phyloP scores from a whole-genome alignment of 2,329 filamentous ascomycete species.

The Fusarium metavorans region DNA sequence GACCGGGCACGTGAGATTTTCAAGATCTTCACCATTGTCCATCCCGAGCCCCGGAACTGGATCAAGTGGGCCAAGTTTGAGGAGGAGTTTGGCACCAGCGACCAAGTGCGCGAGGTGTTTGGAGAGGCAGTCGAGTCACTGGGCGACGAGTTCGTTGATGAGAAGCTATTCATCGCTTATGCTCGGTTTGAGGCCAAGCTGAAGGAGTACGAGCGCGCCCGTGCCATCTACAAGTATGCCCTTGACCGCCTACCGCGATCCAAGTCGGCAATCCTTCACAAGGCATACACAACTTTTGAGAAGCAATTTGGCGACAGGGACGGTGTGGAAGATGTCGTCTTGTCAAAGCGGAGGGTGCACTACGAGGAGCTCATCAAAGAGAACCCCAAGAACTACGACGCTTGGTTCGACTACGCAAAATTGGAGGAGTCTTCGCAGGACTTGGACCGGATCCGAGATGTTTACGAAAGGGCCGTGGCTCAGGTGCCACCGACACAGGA shows the following conservation, averaged over 20 bases:
- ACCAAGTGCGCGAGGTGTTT: constrained; percentile 92
- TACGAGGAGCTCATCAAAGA: constrained; percentile 96
- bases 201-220: constrained; percentile 92
- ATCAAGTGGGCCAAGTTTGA: constrained; percentile 99
- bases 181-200: constrained; percentile 94
- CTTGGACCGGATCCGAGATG: constrained; percentile 84
- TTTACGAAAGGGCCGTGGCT: constrained; percentile 95
- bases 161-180: constrained; percentile 94
- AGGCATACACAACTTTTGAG: constrained; percentile 96
- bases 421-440: constrained; percentile 90
- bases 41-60: constrained; percentile 96
- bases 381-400: constrained; percentile 96
- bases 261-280: constrained; percentile 86
- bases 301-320: constrained; percentile 96
- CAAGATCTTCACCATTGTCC: constrained; percentile 88
- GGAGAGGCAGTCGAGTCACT: constrained; percentile 88
- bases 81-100: constrained; percentile 93
- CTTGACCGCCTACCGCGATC: constrained; percentile 91
- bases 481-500: constrained; percentile 95
- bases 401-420: constrained; percentile 95
- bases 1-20: constrained; percentile 92
- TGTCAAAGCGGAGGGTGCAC: constrained; percentile 92
- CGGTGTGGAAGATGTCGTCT: constrained; percentile 93
- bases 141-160: constrained; percentile 95
- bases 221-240: constrained; percentile 97